Percentiles rank a stretch among this genome's conserved stretches.
These are phyloP conservation scores for Zygnema circumcarinatum DNA, from an alignment of 139 green algal genomes.

Conservation along the genomic window DNA sequence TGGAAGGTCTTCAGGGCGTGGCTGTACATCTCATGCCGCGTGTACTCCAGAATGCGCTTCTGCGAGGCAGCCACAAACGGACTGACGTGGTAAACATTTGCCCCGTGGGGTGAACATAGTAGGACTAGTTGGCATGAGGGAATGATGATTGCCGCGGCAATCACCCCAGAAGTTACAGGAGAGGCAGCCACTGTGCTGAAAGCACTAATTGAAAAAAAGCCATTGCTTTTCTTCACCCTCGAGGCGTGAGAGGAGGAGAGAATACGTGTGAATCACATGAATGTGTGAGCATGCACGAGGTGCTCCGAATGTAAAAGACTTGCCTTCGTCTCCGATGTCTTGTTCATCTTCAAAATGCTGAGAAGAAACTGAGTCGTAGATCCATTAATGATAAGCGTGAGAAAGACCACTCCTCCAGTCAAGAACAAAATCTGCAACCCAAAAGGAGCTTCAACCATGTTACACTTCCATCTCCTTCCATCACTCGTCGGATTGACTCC, in stretches of 20 bases:
- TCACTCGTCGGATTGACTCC: too few relatives aligned
- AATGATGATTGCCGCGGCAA: too few relatives aligned
- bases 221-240: too few relatives aligned
- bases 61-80: conserved; percentile 26
- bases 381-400: conserved; percentile 58
- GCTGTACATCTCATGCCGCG: conserved; percentile 33
- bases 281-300: too few relatives aligned
- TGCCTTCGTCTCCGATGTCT: conserved; percentile 45
- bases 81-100: neutral
- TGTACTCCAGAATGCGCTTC: conserved; percentile 51
- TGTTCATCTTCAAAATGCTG: conserved; percentile 33
- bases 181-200: too few relatives aligned
- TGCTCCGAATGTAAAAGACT: too few relatives aligned
- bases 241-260: too few relatives aligned
- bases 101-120: neutral
- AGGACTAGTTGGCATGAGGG: neutral
- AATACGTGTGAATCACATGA: too few relatives aligned
- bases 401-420: conserved; percentile 44
- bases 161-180: too few relatives aligned
- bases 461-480: too few relatives aligned
- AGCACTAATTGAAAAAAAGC: too few relatives aligned
- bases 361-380: conserved; percentile 54
- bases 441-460: too few relatives aligned
- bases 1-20: conserved; percentile 31
- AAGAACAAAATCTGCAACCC: conserved; percentile 45